These are phyloP conservation scores for Yarrowia hollandica DNA, from an alignment of 805 yeast genomes.

Conservation along the genomic window DNA sequence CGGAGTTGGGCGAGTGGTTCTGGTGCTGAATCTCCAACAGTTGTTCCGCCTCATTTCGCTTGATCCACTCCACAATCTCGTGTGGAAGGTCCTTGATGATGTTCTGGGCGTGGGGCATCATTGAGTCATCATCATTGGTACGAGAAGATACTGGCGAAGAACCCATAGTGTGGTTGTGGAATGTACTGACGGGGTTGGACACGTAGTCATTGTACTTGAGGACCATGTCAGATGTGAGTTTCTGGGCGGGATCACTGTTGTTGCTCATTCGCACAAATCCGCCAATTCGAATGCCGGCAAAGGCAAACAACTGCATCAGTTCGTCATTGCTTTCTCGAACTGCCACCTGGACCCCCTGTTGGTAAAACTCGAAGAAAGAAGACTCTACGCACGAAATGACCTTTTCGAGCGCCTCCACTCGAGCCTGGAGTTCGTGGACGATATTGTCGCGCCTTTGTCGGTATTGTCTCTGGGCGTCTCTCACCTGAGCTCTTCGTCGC, in stretches of 20 bases:
- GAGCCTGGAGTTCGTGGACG: constrained; percentile 23
- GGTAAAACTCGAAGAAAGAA: constrained; percentile 31
- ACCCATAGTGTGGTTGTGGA: constrained; percentile 8
- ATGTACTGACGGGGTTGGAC: constrained; percentile 4
- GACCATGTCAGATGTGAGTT: constrained; percentile 17
- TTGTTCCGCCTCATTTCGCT: constrained; percentile 8
- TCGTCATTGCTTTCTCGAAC: constrained; percentile 28
- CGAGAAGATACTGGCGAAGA: not conserved
- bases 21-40: not conserved
- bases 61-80: constrained; percentile 26
- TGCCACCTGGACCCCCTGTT: constrained; percentile 31
- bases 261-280: constrained; percentile 12
- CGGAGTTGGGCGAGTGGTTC: constrained; percentile 21
- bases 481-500: constrained; percentile 33
- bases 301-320: constrained; percentile 31
- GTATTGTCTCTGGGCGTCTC: constrained; percentile 33
- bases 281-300: constrained; percentile 31
- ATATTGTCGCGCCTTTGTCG: constrained; percentile 33
- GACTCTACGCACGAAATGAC: constrained; percentile 29
- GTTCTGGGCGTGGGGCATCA: constrained; percentile 12
- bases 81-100: constrained; percentile 21
- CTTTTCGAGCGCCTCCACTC: constrained; percentile 29
- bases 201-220: constrained; percentile 25
- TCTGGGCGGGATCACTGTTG: constrained; percentile 10
- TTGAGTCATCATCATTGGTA: constrained; percentile 8